Evolutionary conservation across 306 rosid species (phyloP).

Genomic region (Oemleria cerasiformis): DNA sequence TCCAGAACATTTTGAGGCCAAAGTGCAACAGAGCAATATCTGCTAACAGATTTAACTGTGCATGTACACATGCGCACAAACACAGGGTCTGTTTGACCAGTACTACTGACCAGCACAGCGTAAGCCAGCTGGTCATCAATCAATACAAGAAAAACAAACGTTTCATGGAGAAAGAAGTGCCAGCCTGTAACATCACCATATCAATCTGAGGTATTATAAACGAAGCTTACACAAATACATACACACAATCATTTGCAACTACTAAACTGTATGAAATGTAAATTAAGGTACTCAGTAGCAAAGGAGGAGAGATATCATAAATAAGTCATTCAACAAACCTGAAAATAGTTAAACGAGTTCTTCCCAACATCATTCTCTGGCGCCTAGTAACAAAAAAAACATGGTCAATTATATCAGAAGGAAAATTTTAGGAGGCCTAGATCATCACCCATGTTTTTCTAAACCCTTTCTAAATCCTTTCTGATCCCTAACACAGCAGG

Average conservation of each 20-base stretch:
- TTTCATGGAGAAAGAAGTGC: background rate
- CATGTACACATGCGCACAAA: background rate
- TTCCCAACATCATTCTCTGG: conserved; percentile 95
- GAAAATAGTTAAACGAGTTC: conserved; percentile 85
- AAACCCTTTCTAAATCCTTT: background rate
- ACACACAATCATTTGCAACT: background rate
- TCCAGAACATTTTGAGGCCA: background rate
- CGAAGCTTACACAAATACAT: background rate
- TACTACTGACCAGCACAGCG: background rate
- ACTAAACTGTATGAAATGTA: background rate
- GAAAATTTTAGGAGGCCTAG: background rate
- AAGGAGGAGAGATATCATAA: background rate
- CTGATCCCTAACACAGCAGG: background rate
- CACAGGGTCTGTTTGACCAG: background rate
- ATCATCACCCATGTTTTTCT: background rate
- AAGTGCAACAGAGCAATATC: background rate
- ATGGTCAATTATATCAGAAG: conserved; percentile 26
- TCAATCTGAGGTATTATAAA: background rate
- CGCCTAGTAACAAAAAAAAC: conserved; percentile 44
- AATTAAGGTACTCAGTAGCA: background rate
- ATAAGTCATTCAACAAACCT: conserved; percentile 49
- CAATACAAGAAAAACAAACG: background rate
- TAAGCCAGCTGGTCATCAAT: background rate
- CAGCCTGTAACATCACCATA: background rate
- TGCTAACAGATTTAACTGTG: background rate